Percentiles rank a stretch among this genome's conserved stretches.
phyloP scores from a whole-genome alignment of 805 yeast species.

The Ogataea pini region DNA sequence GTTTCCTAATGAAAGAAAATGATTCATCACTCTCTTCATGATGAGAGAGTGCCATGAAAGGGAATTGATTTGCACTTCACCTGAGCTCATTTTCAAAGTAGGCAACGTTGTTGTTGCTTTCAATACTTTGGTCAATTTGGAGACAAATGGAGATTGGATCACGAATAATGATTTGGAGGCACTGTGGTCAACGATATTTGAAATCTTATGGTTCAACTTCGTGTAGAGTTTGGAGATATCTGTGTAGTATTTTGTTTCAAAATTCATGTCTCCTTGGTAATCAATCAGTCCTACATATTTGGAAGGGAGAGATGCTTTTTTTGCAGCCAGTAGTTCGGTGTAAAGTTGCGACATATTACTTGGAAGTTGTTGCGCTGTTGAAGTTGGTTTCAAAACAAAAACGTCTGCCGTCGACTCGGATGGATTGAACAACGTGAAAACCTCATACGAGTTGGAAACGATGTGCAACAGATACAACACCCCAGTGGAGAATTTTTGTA shows the following conservation, averaged over 20 bases:
- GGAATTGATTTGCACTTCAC: conserved; percentile 65
- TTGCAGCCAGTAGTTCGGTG: conserved; percentile 47
- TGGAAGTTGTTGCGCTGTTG: conserved; percentile 65
- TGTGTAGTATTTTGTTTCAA: conserved; percentile 56
- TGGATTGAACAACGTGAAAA: conserved; percentile 65
- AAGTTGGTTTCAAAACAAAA: conserved; percentile 67
- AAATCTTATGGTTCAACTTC: conserved; percentile 53
- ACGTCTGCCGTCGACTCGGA: conserved; percentile 42
- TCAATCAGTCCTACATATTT: conserved; percentile 46
- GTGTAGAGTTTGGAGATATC: conserved; percentile 57
- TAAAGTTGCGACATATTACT: conserved; percentile 55
- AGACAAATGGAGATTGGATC: conserved; percentile 68
- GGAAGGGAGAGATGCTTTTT: conserved; percentile 45
- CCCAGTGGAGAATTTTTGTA: conserved; percentile 55
- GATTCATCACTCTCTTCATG: conserved; percentile 64
- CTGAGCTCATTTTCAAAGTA: conserved; percentile 56
- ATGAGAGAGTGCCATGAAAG: conserved; percentile 79
- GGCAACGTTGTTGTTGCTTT: conserved; percentile 59
- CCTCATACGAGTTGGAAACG: conserved; percentile 71
- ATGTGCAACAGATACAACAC: conserved; percentile 68
- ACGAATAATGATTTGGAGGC: conserved; percentile 65
- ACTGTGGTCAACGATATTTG: conserved; percentile 62
- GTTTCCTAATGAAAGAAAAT: conserved; percentile 68
- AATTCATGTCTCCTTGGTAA: conserved; percentile 52
- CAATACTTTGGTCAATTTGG: conserved; percentile 47